Percentiles rank a stretch among this genome's conserved stretches.
Evolutionary conservation across 1,284 basidiomycete species (phyloP).

Genomic region (Cystobasidium pallidum): DNA sequence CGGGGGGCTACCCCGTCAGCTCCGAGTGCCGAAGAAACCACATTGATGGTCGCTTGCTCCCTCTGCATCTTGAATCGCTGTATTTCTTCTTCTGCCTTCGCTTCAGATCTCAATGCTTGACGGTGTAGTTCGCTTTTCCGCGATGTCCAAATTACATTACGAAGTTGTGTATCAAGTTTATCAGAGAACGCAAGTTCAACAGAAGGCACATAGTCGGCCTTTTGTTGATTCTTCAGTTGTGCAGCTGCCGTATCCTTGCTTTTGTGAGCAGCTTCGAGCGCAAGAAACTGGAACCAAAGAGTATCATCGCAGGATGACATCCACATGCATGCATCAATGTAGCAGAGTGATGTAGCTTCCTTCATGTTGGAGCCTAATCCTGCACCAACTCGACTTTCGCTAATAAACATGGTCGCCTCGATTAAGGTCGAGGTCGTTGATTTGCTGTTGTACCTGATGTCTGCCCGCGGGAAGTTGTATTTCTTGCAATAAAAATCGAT

Average conservation of each 20-base stretch:
- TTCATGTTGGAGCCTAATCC: slow-evolving; percentile 76
- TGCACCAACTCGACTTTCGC: slow-evolving; percentile 76
- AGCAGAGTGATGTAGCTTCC: slow-evolving; percentile 71
- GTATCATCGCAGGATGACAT: slow-evolving; percentile 78
- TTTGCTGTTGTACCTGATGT: slow-evolving; percentile 64
- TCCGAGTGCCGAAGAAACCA: slow-evolving; percentile 42
- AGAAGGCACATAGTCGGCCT: slow-evolving; percentile 56
- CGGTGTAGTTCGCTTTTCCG: slow-evolving; percentile 63
- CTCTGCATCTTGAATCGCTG: slow-evolving; percentile 32
- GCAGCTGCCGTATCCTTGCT: slow-evolving; percentile 60
- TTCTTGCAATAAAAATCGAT: slow-evolving; percentile 93
- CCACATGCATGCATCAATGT: slow-evolving; percentile 84
- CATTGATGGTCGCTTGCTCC: slow-evolving; percentile 43
- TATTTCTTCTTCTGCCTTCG: slow-evolving; percentile 38
- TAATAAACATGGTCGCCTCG: slow-evolving; percentile 82
- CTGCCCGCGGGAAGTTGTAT: slow-evolving; percentile 79
- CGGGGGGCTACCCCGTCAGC: slow-evolving; percentile 46
- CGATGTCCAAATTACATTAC: slow-evolving; percentile 72
- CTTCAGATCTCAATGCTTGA: slow-evolving; percentile 52
- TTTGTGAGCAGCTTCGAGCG: slow-evolving; percentile 51
- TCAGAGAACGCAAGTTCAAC: slow-evolving; percentile 73
- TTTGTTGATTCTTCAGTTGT: neutral
- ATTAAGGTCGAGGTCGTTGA: slow-evolving; percentile 60
- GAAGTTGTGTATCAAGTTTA: slow-evolving; percentile 71
- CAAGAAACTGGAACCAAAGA: slow-evolving; percentile 73